Evolutionary conservation across 225 moss, liverwort and hornwort species (phyloP), one percentile per base, ranked within the genome.

Genomic region (Sphagnum contortum): DNA sequence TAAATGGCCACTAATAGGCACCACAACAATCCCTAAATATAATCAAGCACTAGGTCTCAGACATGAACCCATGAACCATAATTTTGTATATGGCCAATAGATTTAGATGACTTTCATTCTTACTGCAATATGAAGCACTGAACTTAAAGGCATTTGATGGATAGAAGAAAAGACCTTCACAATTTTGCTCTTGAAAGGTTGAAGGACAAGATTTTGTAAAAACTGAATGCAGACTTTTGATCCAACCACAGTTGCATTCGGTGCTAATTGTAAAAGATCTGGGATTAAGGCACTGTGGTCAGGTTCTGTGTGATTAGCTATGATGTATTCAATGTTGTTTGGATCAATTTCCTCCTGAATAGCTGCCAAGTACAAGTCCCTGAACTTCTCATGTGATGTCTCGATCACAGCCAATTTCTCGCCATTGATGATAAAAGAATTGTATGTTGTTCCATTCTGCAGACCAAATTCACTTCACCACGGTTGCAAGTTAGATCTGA

Each of bases 221-320:
- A 96, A 96, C 68, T 58, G 64, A 46, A 96, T 90, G 71, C 88
- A 87, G 45, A 91, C 89, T 73, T 83, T 90, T 4, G 92, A 92
- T 0, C 95, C 95, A 60, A 96, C 90, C 50, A 96, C 84, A 29
- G 82, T 85, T 5, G 88, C 95, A 60, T 92, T 64, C 12, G 95
- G 95, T 12, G 95, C 92, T 57, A 96, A 74, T 0, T 92, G 83
- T 29, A 96, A 44, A 13, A 96, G 90, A 68, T 88, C 88, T 5
- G 88, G 95, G 59, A 96, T 96, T 2, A 96, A 68, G 9, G 90
- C 92, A 72, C 95, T 96, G 65, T 96, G 95, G 69, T 96, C 95
- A 2, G 95, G 92, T 70, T 96, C 92, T 2, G 95, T 96, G 12
- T 96, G 95, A 71, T 96, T 96, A 7, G 77, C 90, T 10, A 96